Percentiles rank a stretch among this genome's conserved stretches.
phyloP scores from a whole-genome alignment of 805 yeast species.

The Yarrowia osloensis region DNA sequence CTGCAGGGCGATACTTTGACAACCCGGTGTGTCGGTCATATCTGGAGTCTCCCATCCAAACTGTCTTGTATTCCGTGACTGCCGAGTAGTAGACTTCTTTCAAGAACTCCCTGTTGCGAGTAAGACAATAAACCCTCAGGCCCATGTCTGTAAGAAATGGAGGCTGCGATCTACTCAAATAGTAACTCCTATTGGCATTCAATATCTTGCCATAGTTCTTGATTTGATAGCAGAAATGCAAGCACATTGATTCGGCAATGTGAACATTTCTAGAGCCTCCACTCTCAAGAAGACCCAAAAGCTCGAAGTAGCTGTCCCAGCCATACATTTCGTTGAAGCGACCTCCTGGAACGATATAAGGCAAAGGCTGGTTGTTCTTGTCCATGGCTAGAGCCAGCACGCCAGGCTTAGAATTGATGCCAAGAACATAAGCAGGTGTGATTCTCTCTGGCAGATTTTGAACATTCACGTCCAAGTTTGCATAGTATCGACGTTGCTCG shows the following conservation, averaged over 20 bases:
- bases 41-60: slow-evolving; percentile 80
- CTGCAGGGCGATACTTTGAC: slow-evolving; percentile 88
- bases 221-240: slow-evolving; percentile 88
- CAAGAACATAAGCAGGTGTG: slow-evolving; percentile 73
- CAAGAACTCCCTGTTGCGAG: slow-evolving; percentile 58
- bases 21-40: slow-evolving; percentile 71
- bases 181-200: slow-evolving; percentile 92
- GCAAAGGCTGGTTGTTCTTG: slow-evolving; percentile 57
- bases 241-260: slow-evolving; percentile 86
- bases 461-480: slow-evolving; percentile 62
- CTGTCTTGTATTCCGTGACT: slow-evolving; percentile 76
- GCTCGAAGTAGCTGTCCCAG: slow-evolving; percentile 96
- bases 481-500: slow-evolving; percentile 74
- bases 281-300: slow-evolving; percentile 75
- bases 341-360: slow-evolving; percentile 97
- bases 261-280: slow-evolving; percentile 50
- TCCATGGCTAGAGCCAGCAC: slow-evolving; percentile 76
- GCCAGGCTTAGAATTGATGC: slow-evolving; percentile 82
- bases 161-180: slow-evolving; percentile 90
- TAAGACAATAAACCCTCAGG: slow-evolving; percentile 55
- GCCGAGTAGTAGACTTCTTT: slow-evolving; percentile 71
- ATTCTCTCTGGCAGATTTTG: slow-evolving; percentile 73
- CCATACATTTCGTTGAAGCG: slow-evolving; percentile 95
- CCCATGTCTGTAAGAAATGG: slow-evolving; percentile 96
- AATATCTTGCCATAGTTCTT: slow-evolving; percentile 87